Conservation (phyloP, 257 asterid species). For the Osmanthus fragrans region DNA sequence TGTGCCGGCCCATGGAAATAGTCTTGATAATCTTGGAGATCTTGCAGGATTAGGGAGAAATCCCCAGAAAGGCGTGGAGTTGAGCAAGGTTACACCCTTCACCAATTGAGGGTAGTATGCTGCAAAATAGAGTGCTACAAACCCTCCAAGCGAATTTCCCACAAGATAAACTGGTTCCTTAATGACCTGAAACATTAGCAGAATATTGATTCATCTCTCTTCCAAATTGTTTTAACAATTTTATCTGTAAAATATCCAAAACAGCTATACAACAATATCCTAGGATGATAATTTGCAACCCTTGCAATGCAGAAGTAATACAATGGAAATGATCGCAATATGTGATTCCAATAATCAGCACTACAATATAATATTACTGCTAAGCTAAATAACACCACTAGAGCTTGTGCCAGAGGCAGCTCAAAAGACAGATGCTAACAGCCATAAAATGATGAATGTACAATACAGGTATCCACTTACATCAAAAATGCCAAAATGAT, state of each 20-base stretch:
- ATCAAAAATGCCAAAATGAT: background rate
- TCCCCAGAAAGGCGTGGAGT: conserved; percentile 98
- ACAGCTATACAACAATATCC: background rate
- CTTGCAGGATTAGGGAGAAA: conserved; percentile 80
- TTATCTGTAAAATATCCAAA: background rate
- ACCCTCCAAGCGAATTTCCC: conserved; percentile 97
- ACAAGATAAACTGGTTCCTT: conserved; percentile 88
- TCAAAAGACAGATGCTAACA: background rate
- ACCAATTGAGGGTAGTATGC: conserved; percentile 80
- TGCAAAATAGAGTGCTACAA: conserved; percentile 82
- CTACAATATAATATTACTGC: background rate
- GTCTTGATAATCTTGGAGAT: conserved; percentile 71
- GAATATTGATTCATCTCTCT: background rate
- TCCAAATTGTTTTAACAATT: conserved; percentile 13
- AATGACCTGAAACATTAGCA: conserved; percentile 57
- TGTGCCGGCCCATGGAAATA: conserved; percentile 90
- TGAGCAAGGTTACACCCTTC: conserved; percentile 87
- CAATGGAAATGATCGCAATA: background rate
- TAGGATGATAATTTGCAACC: background rate
- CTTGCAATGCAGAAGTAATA: background rate
- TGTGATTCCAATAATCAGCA: background rate
- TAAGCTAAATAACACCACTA: background rate
- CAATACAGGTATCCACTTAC: background rate
- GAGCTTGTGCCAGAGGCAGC: background rate
- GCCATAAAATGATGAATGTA: background rate